Evolutionary conservation across 2,329 filamentous ascomycete genomes (phyloP).

Genomic region (Colletotrichum sp.): DNA sequence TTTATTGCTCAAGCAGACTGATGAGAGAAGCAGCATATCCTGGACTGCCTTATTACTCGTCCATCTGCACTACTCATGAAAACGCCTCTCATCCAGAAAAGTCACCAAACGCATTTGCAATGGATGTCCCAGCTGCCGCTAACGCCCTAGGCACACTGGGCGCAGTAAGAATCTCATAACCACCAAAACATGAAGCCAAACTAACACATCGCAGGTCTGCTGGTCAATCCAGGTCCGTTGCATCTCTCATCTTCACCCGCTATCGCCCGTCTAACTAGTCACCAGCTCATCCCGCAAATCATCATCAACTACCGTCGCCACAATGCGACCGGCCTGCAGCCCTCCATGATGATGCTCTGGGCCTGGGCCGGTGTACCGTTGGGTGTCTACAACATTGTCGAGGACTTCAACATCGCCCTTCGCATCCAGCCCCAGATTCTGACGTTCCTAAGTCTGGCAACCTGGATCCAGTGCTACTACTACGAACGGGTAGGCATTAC

Average conservation of each 20-base stretch:
- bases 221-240: constrained; percentile 66
- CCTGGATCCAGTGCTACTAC: constrained; percentile 49
- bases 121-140: constrained; percentile 61
- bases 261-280: not conserved
- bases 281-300: constrained; percentile 71
- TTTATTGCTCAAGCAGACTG: not conserved
- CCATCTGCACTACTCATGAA: not conserved
- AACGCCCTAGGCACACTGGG: constrained; percentile 66
- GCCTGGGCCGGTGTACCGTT: constrained; percentile 71
- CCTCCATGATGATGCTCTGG: constrained; percentile 77
- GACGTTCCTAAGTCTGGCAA: constrained; percentile 45
- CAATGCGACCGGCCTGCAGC: constrained; percentile 68
- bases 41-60: not conserved
- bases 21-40: not conserved
- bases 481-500: constrained; percentile 42
- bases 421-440: constrained; percentile 49
- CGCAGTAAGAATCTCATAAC: constrained; percentile 42
- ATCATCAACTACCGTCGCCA: constrained; percentile 71
- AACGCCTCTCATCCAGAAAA: fast-evolving
- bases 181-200: not conserved
- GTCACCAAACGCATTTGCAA: constrained; percentile 27
- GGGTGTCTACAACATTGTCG: constrained; percentile 55
- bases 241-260: not conserved
- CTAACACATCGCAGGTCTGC: constrained; percentile 48
- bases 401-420: constrained; percentile 45